Evolutionary conservation across 1,284 basidiomycete genomes (phyloP).

Genomic region (Vanrija sp.): DNA sequence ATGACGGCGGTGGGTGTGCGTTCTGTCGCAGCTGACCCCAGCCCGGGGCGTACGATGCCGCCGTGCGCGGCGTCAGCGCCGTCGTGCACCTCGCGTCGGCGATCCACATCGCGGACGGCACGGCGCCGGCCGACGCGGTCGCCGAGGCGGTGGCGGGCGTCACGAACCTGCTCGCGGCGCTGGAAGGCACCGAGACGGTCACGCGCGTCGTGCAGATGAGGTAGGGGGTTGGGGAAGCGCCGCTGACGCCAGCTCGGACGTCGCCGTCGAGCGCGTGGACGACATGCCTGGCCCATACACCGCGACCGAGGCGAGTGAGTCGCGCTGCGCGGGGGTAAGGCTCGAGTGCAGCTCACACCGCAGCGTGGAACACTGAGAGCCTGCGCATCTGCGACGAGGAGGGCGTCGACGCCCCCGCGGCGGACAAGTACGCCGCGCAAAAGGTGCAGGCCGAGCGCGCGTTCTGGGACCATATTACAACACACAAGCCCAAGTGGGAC

Average conservation of each 20-base stretch:
- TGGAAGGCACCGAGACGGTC: not conserved
- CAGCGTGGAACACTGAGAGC: too few species aligned
- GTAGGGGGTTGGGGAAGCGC: not conserved
- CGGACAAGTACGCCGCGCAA: slow-evolving; percentile 9
- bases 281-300: not conserved
- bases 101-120: not conserved
- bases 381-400: not conserved
- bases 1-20: not conserved
- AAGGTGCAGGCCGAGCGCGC: slow-evolving; percentile 33
- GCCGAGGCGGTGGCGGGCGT: slow-evolving; percentile 1
- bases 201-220: not conserved
- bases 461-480: slow-evolving; percentile 28
- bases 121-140: too few species aligned
- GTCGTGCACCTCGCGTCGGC: slow-evolving; percentile 47
- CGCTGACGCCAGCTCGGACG: not conserved
- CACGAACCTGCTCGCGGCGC: not conserved
- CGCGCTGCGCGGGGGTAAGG: too few species aligned
- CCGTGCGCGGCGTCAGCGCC: slow-evolving; percentile 61
- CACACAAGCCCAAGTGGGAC: not conserved
- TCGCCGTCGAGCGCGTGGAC: not conserved
- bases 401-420: slow-evolving; percentile 1
- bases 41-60: slow-evolving; percentile 64
- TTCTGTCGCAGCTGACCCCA: slow-evolving; percentile 17
- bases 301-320: not conserved
- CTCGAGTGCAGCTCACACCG: too few species aligned